A percentile compares a stretch with the other conserved stretches of the same genome.
These are phyloP conservation scores for Yamadazyma philogaea DNA, from an alignment of 805 yeast species.

Conservation along the genomic window DNA sequence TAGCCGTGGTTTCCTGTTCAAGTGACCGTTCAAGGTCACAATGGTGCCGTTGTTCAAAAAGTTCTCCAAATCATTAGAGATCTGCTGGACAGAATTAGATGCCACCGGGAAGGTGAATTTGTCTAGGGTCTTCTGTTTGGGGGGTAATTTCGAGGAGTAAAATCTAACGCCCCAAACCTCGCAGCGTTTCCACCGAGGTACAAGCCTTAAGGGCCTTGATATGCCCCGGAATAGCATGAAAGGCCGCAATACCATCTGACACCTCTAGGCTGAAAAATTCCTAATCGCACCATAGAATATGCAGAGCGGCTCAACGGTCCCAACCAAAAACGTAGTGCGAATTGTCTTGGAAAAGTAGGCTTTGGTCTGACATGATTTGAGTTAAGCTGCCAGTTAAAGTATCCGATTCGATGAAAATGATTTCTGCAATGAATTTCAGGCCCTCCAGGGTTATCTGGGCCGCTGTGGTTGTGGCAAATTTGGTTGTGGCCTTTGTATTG, in stretches of 20 bases:
- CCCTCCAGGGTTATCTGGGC: conserved; percentile 11
- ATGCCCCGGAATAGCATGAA: background rate
- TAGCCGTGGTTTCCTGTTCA: conserved; percentile 69
- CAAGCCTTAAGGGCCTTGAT: background rate
- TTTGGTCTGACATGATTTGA: background rate
- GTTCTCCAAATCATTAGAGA: conserved; percentile 12
- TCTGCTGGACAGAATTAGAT: conserved; percentile 24
- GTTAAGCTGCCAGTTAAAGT: background rate
- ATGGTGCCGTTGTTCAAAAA: conserved; percentile 18
- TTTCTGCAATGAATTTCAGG: conserved; percentile 18
- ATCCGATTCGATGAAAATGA: conserved; percentile 12
- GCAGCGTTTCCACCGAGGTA: background rate
- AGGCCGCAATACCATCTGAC: background rate
- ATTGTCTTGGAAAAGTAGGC: background rate
- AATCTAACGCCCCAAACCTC: background rate
- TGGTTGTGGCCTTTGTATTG: conserved; percentile 12
- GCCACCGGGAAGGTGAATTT: conserved; percentile 37
- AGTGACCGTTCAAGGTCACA: conserved; percentile 75
- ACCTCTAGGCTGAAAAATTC: background rate
- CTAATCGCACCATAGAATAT: background rate
- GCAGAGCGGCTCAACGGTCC: background rate
- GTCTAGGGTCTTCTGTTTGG: conserved; percentile 19
- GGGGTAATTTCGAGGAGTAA: conserved; percentile 18
- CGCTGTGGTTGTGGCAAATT: conserved; percentile 12
- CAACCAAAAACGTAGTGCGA: background rate